These are phyloP conservation scores for Globisporangium heterothallicum DNA, from an alignment of 352 stramenopile species.

Conservation along the genomic window DNA sequence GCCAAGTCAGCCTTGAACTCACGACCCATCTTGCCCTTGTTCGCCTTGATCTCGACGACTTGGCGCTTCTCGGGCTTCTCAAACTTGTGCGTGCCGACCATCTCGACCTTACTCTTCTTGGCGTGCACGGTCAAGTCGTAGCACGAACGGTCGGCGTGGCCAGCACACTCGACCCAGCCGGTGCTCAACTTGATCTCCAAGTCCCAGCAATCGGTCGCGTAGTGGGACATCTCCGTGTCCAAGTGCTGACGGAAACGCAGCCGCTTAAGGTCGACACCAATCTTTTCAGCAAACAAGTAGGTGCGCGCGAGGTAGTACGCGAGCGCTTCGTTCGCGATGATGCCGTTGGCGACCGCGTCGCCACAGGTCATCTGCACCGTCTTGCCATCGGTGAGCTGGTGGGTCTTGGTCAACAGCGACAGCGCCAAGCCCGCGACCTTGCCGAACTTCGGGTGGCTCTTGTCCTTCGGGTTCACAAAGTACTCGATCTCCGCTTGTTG, in stretches of 20 bases:
- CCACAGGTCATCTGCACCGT: conserved; percentile 89
- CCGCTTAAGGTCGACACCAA: conserved; percentile 92
- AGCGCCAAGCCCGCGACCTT: conserved; percentile 85
- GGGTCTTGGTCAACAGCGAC: conserved; percentile 90
- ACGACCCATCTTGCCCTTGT: conserved; percentile 96
- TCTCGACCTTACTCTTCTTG: conserved; percentile 86
- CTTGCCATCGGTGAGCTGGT: conserved; percentile 97
- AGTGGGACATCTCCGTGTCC: conserved; percentile 99
- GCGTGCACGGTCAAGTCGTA: conserved; percentile 94
- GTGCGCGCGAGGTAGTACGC: conserved; percentile 99
- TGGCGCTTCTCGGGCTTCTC: conserved; percentile 93
- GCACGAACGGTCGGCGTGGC: conserved; percentile 97
- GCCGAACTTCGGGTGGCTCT: conserved; percentile 96
- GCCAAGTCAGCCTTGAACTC: conserved; percentile 94
- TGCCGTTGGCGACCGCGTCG: conserved; percentile 88
- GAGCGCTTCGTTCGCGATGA: conserved; percentile 98
- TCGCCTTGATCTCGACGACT: conserved; percentile 92
- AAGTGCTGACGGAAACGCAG: conserved; percentile 99
- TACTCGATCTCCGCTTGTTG: conserved; percentile 99
- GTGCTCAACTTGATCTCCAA: conserved; percentile 98
- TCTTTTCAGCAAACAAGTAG: conserved; percentile 93
- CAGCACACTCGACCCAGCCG: conserved; percentile 99
- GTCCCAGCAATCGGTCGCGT: conserved; percentile 99
- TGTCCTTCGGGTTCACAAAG: conserved; percentile 99
- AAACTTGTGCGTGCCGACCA: conserved; percentile 87